Percentiles rank a stretch among this genome's conserved stretches.
phyloP scores from a whole-genome alignment of 352 stramenopile species.

The Phytophthora agathidicida region DNA sequence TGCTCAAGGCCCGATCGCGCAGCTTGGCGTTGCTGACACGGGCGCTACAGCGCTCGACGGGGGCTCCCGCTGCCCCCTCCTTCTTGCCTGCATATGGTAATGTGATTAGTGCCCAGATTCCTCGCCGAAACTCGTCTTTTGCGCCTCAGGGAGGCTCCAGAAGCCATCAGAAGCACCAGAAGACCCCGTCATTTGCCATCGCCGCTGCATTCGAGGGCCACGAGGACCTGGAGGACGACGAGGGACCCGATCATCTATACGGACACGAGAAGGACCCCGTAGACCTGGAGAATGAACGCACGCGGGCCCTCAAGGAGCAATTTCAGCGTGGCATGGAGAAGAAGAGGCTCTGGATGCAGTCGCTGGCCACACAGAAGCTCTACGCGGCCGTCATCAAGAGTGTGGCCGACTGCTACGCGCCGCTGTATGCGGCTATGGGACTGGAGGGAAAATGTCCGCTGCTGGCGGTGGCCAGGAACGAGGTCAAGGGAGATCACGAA shows the following conservation, averaged over 20 bases:
- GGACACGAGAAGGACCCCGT: conserved; percentile 21
- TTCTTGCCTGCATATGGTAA: background rate
- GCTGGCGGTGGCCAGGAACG: conserved; percentile 20
- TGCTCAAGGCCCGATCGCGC: conserved; percentile 20
- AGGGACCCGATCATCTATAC: conserved; percentile 20
- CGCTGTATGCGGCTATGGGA: conserved; percentile 49
- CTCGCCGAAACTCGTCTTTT: conserved; percentile 24
- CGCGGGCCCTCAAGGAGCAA: conserved; percentile 39
- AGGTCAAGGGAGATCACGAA: conserved; percentile 23
- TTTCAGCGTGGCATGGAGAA: conserved; percentile 65
- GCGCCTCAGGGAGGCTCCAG: background rate
- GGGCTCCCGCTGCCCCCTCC: background rate
- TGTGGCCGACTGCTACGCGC: conserved; percentile 69
- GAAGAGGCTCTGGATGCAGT: conserved; percentile 70
- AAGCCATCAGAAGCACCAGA: conserved; percentile 14
- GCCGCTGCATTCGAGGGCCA: conserved; percentile 59
- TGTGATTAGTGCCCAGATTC: background rate
- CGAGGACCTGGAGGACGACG: conserved; percentile 47
- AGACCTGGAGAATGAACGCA: conserved; percentile 23
- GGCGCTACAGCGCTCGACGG: conserved; percentile 14
- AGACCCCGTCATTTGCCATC: conserved; percentile 56
- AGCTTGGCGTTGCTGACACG: conserved; percentile 25
- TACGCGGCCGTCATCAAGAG: conserved; percentile 50
- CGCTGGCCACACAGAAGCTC: conserved; percentile 41
- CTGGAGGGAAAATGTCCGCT: conserved; percentile 28